Base-by-base conservation (phyloP, 1,139 yeast genomes). In the Blastobotrys arbuscula region DNA sequence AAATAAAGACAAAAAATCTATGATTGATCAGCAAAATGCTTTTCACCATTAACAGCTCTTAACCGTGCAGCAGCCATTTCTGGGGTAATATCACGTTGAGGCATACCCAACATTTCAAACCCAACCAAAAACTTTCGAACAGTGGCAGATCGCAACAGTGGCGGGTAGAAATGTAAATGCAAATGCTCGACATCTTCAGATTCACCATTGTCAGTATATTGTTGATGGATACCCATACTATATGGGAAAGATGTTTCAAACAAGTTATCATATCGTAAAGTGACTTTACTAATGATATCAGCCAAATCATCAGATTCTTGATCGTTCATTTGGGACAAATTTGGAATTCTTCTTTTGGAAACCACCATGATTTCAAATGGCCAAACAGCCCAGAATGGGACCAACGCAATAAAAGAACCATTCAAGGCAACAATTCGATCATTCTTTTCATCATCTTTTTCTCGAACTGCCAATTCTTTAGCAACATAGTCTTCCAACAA, bases 381-480 rank as follows among this genome's bases (percentile, higher is more conserved):
- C 90, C 92, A 84, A 44, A 81, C 73, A 3, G 90, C 92, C 92
- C 92, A 84, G 66, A 79, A 84, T 44, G 92, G 90, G 13, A 84
- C 88, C 15, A 83, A 80, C n/a, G 77, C 85, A 35, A 83, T 60
- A 55, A 84, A 84, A 1, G 80, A 71, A 53, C 78, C 85, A 60
- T 83, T 84, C 51, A 76, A 73, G 28, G 74, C 71, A 9, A 84
- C 82, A 39, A 81, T 59, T 53, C 92, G 74, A 39, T 55, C 50
- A 28, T 59, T 50, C 12, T 55, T 45, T 18, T 56, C 59, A 21
- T 53, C 59, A n/a, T 52, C 47, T 15, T 52, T 35, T 49, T 71
- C 71, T 51, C 65, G 67, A 55, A 77, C 77, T 45, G 70, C 62
- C 36, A 78, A 58, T 62, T 84, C 92, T 46, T 79, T 63, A 49